Conservation (phyloP, 345 rosid genomes). For the Sapria himalayana region DNA sequence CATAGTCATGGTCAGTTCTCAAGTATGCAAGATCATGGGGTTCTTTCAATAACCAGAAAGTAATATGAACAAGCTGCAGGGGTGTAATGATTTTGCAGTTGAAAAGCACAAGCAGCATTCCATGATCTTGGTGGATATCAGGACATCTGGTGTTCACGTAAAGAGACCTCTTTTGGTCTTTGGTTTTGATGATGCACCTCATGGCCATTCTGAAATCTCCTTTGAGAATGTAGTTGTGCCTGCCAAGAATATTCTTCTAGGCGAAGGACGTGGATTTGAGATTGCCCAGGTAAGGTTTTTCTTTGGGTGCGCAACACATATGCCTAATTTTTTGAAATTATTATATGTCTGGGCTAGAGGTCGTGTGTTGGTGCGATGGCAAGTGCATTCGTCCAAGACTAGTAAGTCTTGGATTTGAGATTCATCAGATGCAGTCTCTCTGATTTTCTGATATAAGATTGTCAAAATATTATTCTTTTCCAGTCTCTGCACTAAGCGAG, state of each 20-base stretch:
- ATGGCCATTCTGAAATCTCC: slow-evolving; percentile 82
- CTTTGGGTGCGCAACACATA: too few relatives aligned
- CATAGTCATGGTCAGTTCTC: slow-evolving; percentile 74
- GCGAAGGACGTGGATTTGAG: slow-evolving; percentile 97
- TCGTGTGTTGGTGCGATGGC: too few relatives aligned
- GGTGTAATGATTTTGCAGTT: slow-evolving; percentile 69
- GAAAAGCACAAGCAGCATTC: slow-evolving; percentile 86
- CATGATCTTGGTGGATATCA: slow-evolving; percentile 74
- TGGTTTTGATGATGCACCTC: slow-evolving; percentile 97
- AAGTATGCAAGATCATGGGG: too few relatives aligned
- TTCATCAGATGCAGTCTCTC: too few relatives aligned
- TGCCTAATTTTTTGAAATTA: too few relatives aligned
- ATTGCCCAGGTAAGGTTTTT: slow-evolving; percentile 68
- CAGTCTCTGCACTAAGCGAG: too few relatives aligned
- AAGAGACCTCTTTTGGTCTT: slow-evolving; percentile 74
- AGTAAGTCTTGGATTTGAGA: too few relatives aligned
- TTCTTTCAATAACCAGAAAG: too few relatives aligned
- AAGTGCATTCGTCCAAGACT: too few relatives aligned
- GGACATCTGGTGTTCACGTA: slow-evolving; percentile 49
- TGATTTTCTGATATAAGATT: too few relatives aligned
- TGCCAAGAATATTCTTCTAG: slow-evolving; percentile 64
- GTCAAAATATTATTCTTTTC: too few relatives aligned
- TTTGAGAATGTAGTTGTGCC: slow-evolving; percentile 67
- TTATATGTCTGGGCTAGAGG: too few relatives aligned
- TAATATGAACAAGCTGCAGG: slow-evolving; percentile 25